These are phyloP conservation scores for Ceratobasidium theobromae DNA, from an alignment of 1,284 basidiomycete genomes.

Conservation along the genomic window DNA sequence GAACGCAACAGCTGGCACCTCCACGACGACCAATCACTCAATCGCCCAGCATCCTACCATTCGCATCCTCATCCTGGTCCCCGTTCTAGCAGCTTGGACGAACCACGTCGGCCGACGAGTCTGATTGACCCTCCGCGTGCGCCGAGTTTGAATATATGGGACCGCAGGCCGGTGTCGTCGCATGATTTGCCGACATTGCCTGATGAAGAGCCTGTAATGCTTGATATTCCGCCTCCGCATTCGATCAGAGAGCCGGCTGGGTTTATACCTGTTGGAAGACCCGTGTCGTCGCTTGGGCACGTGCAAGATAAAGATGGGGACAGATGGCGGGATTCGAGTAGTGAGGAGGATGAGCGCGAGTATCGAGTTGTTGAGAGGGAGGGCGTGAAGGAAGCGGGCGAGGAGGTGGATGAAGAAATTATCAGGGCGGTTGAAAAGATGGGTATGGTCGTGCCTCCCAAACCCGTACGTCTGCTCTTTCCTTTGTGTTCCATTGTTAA, in stretches of 20 bases:
- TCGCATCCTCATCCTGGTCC: neutral
- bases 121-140: neutral
- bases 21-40: neutral
- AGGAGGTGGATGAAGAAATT: constrained; percentile 26
- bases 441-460: constrained; percentile 26
- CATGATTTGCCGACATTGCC: constrained; percentile 2
- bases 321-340: constrained; percentile 47
- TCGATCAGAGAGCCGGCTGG: constrained; percentile 31
- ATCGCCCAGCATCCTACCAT: neutral
- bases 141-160: neutral
- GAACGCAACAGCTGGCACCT: constrained; percentile 22
- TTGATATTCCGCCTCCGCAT: constrained; percentile 58
- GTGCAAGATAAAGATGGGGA: constrained; percentile 44
- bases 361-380: constrained; percentile 20
- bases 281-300: constrained; percentile 10
- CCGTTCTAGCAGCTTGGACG: too few species aligned
- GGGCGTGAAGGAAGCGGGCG: constrained; percentile 56
- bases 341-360: constrained; percentile 45
- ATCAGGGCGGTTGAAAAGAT: constrained; percentile 20
- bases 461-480: constrained; percentile 13
- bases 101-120: neutral
- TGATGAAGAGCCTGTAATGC: constrained; percentile 32
- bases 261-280: constrained; percentile 25
- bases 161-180: constrained; percentile 2
- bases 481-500: constrained; percentile 15